These are phyloP conservation scores for Candida ficus DNA, from an alignment of 805 yeast genomes.

Conservation along the genomic window DNA sequence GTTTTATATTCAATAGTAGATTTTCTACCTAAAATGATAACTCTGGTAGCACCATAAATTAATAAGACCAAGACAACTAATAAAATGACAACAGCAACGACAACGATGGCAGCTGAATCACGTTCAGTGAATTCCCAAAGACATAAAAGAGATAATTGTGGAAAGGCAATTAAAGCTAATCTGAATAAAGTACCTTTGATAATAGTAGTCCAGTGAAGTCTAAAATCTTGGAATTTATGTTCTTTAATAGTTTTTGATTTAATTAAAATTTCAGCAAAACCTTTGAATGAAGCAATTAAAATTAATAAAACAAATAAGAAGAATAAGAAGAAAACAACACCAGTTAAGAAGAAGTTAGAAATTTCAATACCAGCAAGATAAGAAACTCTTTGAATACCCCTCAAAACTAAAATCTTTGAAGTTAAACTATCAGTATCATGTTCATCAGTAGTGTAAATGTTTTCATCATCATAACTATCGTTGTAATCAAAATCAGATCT, in stretches of 20 bases:
- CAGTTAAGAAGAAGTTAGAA: conserved; percentile 81
- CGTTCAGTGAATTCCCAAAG: conserved; percentile 84
- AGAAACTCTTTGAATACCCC: conserved; percentile 92
- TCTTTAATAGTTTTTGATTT: conserved; percentile 54
- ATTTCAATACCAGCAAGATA: conserved; percentile 81
- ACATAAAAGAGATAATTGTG: conserved; percentile 76
- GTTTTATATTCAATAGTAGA: conserved; percentile 73
- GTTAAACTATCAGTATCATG: conserved; percentile 48
- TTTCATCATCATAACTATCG: conserved; percentile 48
- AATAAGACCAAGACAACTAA: conserved; percentile 53
- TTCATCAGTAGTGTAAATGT: conserved; percentile 68
- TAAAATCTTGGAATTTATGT: conserved; percentile 64
- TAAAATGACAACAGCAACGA: conserved; percentile 71
- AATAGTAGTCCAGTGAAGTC: conserved; percentile 78
- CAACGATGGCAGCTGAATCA: conserved; percentile 80
- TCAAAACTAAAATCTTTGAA: conserved; percentile 68
- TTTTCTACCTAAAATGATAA: conserved; percentile 66
- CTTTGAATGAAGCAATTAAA: conserved; percentile 60
- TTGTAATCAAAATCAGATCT: conserved; percentile 34
- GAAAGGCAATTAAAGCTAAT: conserved; percentile 76
- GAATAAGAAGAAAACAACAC: conserved; percentile 77
- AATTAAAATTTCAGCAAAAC: conserved; percentile 55
- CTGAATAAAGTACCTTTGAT: conserved; percentile 88
- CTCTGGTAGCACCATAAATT: conserved; percentile 67
- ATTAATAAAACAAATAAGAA: conserved; percentile 59